Evolutionary conservation across 1,284 basidiomycete species (phyloP).

Genomic region (Tetrapyrgos nigripes): DNA sequence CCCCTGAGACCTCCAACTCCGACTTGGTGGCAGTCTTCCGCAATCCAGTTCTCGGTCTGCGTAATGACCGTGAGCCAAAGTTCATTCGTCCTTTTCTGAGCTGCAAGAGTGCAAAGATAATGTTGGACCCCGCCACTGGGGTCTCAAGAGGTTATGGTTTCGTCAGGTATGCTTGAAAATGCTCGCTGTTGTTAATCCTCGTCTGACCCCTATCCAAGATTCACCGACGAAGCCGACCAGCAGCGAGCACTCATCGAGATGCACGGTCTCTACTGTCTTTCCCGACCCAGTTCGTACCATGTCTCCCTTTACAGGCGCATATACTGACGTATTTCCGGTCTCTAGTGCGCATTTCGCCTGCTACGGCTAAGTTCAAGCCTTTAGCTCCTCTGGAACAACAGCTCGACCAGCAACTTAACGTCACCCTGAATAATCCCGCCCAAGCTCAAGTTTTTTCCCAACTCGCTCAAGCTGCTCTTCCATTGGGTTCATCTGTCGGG

Average conservation of each 20-base stretch:
- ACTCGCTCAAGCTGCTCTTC: constrained; percentile 42
- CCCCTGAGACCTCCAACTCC: constrained; percentile 88
- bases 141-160: constrained; percentile 92
- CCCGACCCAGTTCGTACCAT: constrained; percentile 74
- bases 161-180: constrained; percentile 63
- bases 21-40: constrained; percentile 89
- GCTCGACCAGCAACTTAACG: constrained; percentile 7
- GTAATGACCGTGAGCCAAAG: constrained; percentile 82
- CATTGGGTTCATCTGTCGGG: constrained; percentile 35
- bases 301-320: constrained; percentile 24
- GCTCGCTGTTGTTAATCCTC: neutral
- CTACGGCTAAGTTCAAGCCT: constrained; percentile 86
- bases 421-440: neutral
- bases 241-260: constrained; percentile 89
- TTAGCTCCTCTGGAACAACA: constrained; percentile 46
- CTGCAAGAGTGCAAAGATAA: constrained; percentile 93
- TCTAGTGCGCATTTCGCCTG: constrained; percentile 86
- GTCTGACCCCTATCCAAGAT: constrained; percentile 49
- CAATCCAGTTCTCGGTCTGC: constrained; percentile 81
- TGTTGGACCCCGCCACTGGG: constrained; percentile 88
- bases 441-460: constrained; percentile 2
- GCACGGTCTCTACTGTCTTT: constrained; percentile 87
- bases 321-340: constrained; percentile 33
- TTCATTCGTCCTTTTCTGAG: constrained; percentile 87
- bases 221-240: constrained; percentile 87